Percentiles rank a stretch among this genome's conserved stretches.
Conservation (phyloP, 768 basidiomycete genomes). For the Rhizopogon rudus region DNA sequence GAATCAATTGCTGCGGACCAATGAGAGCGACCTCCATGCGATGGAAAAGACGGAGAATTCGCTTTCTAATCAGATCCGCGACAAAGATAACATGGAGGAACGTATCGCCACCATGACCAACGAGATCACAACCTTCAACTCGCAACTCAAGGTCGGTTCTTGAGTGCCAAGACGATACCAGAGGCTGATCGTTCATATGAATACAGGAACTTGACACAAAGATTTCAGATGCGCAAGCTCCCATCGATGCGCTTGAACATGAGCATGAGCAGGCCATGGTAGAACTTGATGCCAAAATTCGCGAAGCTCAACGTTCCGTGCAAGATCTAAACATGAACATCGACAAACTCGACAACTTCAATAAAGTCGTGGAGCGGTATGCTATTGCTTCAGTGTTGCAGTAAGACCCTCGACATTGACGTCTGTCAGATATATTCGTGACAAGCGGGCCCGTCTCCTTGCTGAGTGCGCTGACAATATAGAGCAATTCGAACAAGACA, state of each 20-base stretch:
- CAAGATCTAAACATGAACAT: constrained; percentile 64
- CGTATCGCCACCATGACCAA: constrained; percentile 53
- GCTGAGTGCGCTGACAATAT: constrained; percentile 56
- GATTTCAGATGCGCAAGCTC: constrained; percentile 56
- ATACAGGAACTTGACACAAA: constrained; percentile 58
- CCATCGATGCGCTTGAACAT: constrained; percentile 58
- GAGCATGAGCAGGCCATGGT: constrained; percentile 46
- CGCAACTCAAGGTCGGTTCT: constrained; percentile 45
- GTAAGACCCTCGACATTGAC: background rate
- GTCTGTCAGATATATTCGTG: constrained; percentile 61
- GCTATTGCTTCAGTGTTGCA: constrained; percentile 6
- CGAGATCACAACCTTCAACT: constrained; percentile 43
- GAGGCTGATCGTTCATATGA: background rate
- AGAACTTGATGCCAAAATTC: constrained; percentile 44
- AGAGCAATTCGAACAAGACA: constrained; percentile 40
- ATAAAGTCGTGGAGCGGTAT: constrained; percentile 63
- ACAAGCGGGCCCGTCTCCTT: constrained; percentile 56
- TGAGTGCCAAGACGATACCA: background rate
- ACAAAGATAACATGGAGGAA: constrained; percentile 52
- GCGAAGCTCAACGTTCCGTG: constrained; percentile 46
- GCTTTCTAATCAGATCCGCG: constrained; percentile 51
- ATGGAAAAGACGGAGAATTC: constrained; percentile 60
- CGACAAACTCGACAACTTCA: constrained; percentile 57
- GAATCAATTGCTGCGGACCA: constrained; percentile 41
- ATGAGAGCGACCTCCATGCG: constrained; percentile 57